These are phyloP conservation scores for Penicillium expansum DNA, from an alignment of 2,329 filamentous ascomycete species.

Conservation along the genomic window DNA sequence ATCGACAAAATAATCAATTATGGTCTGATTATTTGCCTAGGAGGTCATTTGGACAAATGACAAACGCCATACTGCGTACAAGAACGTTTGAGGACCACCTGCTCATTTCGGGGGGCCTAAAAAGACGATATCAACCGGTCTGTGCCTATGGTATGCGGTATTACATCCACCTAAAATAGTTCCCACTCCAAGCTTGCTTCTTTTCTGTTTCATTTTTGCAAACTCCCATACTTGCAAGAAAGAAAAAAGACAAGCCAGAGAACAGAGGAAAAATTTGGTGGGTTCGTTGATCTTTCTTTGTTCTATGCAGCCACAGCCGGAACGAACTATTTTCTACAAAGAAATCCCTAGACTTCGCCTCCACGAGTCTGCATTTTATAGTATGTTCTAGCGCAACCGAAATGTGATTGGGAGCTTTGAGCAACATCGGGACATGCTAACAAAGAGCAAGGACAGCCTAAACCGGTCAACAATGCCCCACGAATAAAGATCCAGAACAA, in stretches of 20 bases:
- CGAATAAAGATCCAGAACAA: neutral
- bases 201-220: neutral
- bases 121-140: neutral
- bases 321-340: conserved; percentile 1
- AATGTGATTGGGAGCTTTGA: neutral
- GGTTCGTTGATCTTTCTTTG: conserved; percentile 2
- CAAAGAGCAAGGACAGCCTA: neutral
- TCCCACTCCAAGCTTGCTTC: neutral
- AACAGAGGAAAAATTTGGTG: neutral
- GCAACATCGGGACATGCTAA: neutral
- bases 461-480: neutral
- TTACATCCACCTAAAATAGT: neutral
- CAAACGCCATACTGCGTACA: neutral
- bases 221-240: neutral
- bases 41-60: neutral
- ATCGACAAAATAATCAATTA: neutral
- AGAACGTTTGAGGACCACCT: neutral
- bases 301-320: conserved; percentile 1
- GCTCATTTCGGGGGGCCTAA: conserved; percentile 7
- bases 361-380: neutral
- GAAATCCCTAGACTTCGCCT: neutral
- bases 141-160: neutral
- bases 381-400: neutral
- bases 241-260: neutral
- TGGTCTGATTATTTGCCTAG: neutral